Percentiles rank a stretch among this genome's conserved stretches.
phyloP scores from a whole-genome alignment of 1,139 yeast genomes.

The Diutina ranongensis region DNA sequence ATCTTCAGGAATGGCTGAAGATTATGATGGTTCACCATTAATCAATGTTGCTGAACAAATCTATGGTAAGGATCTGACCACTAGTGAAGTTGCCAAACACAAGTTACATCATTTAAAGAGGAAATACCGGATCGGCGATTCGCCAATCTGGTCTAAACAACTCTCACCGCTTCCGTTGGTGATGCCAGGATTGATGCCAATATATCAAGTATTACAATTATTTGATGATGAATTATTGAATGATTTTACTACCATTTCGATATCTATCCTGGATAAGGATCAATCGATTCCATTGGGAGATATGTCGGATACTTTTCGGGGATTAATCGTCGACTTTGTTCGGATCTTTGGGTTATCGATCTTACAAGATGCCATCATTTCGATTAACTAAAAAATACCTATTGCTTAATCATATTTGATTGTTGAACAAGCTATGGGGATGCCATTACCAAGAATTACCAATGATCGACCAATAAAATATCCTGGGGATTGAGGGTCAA shows the following conservation, averaged over 20 bases:
- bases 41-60: slow-evolving; percentile 20
- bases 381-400: slow-evolving; percentile 3
- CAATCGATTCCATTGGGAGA: slow-evolving; percentile 13
- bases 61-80: slow-evolving; percentile 18
- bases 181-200: slow-evolving; percentile 19
- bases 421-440: slow-evolving; percentile 48
- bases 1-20: not conserved
- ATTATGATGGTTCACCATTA: not conserved
- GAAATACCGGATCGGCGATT: slow-evolving; percentile 19
- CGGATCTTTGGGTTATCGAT: slow-evolving; percentile 30
- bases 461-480: slow-evolving; percentile 42
- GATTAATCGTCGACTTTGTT: slow-evolving; percentile 25
- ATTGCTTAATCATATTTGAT: slow-evolving; percentile 17
- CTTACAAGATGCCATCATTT: slow-evolving; percentile 12
- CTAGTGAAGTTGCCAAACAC: slow-evolving; percentile 16
- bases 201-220: slow-evolving; percentile 28
- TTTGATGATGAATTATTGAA: slow-evolving; percentile 14
- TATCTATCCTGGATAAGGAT: slow-evolving; percentile 9
- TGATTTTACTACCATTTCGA: slow-evolving; percentile 13
- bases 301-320: slow-evolving; percentile 14
- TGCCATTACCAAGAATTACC: slow-evolving; percentile 39
- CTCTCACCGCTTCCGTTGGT: slow-evolving; percentile 9
- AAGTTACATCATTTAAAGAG: slow-evolving; percentile 14
- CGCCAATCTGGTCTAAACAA: slow-evolving; percentile 9
- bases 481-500: slow-evolving; percentile 34